A percentile compares a stretch with the other conserved stretches of the same genome.
Evolutionary conservation across 164 flowering plant species (phyloP).

Genomic region (Magnolia sinica): DNA sequence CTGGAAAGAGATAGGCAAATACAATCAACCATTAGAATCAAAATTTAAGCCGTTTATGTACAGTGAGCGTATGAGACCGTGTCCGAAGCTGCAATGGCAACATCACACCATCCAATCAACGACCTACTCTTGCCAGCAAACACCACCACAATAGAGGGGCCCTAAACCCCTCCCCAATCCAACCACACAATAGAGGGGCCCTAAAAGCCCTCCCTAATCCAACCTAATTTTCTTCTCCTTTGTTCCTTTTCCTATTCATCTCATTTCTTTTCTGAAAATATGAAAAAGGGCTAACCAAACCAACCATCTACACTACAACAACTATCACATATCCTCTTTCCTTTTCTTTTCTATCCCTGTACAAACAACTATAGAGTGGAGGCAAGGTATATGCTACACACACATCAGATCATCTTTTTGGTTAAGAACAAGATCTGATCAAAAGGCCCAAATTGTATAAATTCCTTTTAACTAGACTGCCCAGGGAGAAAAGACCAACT

Average conservation of each 20-base stretch:
- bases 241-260: background rate
- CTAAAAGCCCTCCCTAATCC: background rate
- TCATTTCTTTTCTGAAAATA: too few relatives aligned
- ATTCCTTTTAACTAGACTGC: conserved; percentile 80
- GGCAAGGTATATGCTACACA: conserved; percentile 19
- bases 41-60: conserved; percentile 4
- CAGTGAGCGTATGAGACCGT: background rate
- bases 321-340: conserved; percentile 3
- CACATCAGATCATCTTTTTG: background rate
- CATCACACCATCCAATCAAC: conserved; percentile 1
- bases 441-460: conserved; percentile 69
- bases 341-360: conserved; percentile 10
- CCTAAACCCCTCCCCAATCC: background rate
- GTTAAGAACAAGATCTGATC: conserved; percentile 71
- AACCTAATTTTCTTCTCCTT: background rate
- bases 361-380: conserved; percentile 15
- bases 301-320: conserved; percentile 31
- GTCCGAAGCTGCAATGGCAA: conserved; percentile 1
- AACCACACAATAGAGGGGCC: background rate
- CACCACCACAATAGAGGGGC: too few relatives aligned
- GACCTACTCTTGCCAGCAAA: too few relatives aligned
- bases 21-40: conserved; percentile 8
- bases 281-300: background rate
- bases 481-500: conserved; percentile 67
- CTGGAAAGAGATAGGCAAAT: background rate